Conservation (phyloP, 345 rosid species). For the Brassica carinata region DNA sequence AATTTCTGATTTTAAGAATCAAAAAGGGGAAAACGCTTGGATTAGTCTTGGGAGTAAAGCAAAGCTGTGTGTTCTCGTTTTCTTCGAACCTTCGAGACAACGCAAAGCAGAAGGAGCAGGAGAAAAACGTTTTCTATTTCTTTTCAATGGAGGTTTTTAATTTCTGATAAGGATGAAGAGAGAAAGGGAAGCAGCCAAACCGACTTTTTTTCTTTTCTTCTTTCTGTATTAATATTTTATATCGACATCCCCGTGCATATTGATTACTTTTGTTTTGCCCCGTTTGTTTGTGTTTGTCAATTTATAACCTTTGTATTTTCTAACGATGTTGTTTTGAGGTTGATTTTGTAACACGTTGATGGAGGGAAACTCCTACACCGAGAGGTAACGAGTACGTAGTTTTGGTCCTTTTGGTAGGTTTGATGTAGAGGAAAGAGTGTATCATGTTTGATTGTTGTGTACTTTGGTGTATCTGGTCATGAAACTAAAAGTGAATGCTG, state of each 20-base stretch:
- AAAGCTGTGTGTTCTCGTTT: constrained; percentile 20
- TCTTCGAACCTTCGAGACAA: constrained; percentile 28
- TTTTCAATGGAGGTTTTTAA: background rate
- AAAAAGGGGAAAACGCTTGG: background rate
- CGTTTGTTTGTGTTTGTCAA: background rate
- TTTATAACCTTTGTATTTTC: background rate
- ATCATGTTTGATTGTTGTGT: background rate
- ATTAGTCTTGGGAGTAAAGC: constrained; percentile 25
- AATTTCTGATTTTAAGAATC: background rate
- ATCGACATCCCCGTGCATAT: background rate
- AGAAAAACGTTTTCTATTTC: constrained; percentile 18
- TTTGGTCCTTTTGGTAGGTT: background rate
- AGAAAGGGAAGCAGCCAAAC: constrained; percentile 16
- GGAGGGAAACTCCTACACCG: background rate
- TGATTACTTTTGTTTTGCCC: background rate
- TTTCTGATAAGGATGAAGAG: constrained; percentile 34
- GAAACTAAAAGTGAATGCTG: background rate
- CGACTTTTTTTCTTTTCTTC: constrained; percentile 15
- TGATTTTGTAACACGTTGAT: background rate
- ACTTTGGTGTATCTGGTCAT: background rate
- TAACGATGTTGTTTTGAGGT: background rate
- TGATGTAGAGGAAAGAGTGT: background rate
- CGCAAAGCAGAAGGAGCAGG: constrained; percentile 17
- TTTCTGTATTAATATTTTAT: constrained; percentile 5
- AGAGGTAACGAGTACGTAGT: background rate